A percentile compares a stretch with the other conserved stretches of the same genome.
Conservation (phyloP, 169 alveolate genomes). For the Plasmodium coatneyi region DNA sequence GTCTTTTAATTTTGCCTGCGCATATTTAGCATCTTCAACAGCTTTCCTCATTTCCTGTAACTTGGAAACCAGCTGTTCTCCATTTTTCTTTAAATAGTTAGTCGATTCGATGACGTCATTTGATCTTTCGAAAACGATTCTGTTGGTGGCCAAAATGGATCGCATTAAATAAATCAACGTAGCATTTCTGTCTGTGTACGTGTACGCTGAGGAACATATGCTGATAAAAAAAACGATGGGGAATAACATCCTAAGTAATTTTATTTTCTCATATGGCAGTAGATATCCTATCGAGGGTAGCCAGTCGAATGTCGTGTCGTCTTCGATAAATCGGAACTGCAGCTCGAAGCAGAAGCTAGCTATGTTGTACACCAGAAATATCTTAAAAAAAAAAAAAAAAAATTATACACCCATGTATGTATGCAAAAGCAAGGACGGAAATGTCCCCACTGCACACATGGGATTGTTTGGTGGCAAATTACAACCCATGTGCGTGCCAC, state of each 20-base stretch:
- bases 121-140: constrained; percentile 67
- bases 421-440: background rate
- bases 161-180: constrained; percentile 59
- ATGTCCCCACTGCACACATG: background rate
- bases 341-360: constrained; percentile 73
- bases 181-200: constrained; percentile 70
- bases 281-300: constrained; percentile 60
- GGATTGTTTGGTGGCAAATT: background rate
- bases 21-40: background rate
- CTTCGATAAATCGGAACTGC: constrained; percentile 74
- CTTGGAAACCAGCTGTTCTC: constrained; percentile 35
- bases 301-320: constrained; percentile 75
- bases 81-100: constrained; percentile 65
- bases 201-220: constrained; percentile 54
- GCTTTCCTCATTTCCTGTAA: constrained; percentile 60
- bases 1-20: background rate
- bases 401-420: background rate
- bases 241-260: constrained; percentile 58
- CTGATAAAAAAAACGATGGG: constrained; percentile 67
- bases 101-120: constrained; percentile 58
- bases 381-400: constrained; percentile 23
- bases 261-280: constrained; percentile 67
- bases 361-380: constrained; percentile 67
- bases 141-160: constrained; percentile 59
- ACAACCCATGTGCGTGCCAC: background rate